Evolutionary conservation across 2,329 filamentous ascomycete species (phyloP).

Genomic region (Neonectria hederae): DNA sequence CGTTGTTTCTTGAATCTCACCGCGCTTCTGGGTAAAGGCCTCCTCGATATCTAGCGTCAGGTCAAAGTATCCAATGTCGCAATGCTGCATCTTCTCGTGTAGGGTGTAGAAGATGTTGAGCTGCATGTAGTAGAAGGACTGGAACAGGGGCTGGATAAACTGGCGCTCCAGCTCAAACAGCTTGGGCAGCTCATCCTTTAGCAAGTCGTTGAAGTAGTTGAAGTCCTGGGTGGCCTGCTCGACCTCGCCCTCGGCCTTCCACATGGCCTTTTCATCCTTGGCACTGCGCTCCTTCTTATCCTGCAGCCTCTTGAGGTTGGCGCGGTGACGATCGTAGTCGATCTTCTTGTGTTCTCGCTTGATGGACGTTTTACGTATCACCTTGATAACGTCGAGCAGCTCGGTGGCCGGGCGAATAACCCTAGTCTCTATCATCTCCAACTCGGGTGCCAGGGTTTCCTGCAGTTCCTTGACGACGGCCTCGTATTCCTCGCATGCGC

Average conservation of each 20-base stretch:
- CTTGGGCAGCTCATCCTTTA: slow-evolving; percentile 95
- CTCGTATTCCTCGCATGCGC: slow-evolving; percentile 97
- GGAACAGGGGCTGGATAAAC: slow-evolving; percentile 96
- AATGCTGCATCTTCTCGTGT: slow-evolving; percentile 96
- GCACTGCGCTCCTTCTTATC: slow-evolving; percentile 97
- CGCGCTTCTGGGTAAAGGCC: slow-evolving; percentile 88
- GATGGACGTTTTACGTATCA: slow-evolving; percentile 84
- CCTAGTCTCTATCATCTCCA: slow-evolving; percentile 96
- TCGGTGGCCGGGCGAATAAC: slow-evolving; percentile 94
- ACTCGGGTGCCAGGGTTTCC: slow-evolving; percentile 85
- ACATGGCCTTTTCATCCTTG: slow-evolving; percentile 97
- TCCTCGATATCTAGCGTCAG: slow-evolving; percentile 90
- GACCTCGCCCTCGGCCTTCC: slow-evolving; percentile 92
- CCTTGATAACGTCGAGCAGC: slow-evolving; percentile 92
- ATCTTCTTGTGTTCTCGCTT: slow-evolving; percentile 98
- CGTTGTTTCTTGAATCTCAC: slow-evolving; percentile 84
- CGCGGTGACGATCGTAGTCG: slow-evolving; percentile 89
- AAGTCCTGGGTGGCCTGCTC: slow-evolving; percentile 94
- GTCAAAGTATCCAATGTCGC: slow-evolving; percentile 98
- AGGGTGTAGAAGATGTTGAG: slow-evolving; percentile 99
- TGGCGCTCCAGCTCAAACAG: slow-evolving; percentile 89
- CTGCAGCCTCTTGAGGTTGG: slow-evolving; percentile 89
- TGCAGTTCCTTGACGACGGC: slow-evolving; percentile 89
- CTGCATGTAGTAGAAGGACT: slow-evolving; percentile 99
- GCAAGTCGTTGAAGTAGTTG: slow-evolving; percentile 96